Base-by-base conservation (phyloP, 23 red algal species). In the Chondrus crispus region DNA sequence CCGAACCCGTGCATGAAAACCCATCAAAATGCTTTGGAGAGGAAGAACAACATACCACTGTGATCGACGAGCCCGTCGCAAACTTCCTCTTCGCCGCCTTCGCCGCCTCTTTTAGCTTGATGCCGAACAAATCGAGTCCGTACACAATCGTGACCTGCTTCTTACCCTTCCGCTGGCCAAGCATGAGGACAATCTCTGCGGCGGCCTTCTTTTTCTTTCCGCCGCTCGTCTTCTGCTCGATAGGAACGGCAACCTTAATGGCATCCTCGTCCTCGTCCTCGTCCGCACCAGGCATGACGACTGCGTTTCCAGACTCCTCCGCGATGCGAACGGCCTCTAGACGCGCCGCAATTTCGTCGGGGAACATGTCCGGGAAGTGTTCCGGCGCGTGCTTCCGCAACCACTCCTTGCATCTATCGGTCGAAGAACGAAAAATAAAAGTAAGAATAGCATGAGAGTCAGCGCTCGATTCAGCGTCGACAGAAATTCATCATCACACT, bases 141-240 rank as follows among this genome's bases (percentile, higher is more conserved):
- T 88, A 88, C 8, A 94, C 92, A 46, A 94, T 87, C 51, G 92
- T 94, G 6, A 94, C 92, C 49, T 93, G 90, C 22, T 94, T 94
- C 72, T 88, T 87, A 24, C 92, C 92, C 62, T 94, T 94, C 53
- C 92, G 45, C 41, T 94, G 80, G 32, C 74, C 92, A 12, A 88
- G 72, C 26, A 62, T 49, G 62, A 94, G 82, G 2, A 87, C 41
- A 22, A 94, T 73, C 50, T 94, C 81, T 32, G 92, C 89, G 13
- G 89, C 60, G n/a, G 79, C 53, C 62, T 92, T 92, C 40, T 92
- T 92, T 77, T 92, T 92, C 46, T 84, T 82, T 43, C 89, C 89
- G 40, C 76, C 79, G 46, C 77, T 84, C 2, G 77, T 84, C 39
- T 92, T 92, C 49, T 92, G 89, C 58, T 82, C 62, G 47, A 92